Evolutionary conservation across 2,329 filamentous ascomycete genomes (phyloP).

Genomic region (Massarina eburnea): DNA sequence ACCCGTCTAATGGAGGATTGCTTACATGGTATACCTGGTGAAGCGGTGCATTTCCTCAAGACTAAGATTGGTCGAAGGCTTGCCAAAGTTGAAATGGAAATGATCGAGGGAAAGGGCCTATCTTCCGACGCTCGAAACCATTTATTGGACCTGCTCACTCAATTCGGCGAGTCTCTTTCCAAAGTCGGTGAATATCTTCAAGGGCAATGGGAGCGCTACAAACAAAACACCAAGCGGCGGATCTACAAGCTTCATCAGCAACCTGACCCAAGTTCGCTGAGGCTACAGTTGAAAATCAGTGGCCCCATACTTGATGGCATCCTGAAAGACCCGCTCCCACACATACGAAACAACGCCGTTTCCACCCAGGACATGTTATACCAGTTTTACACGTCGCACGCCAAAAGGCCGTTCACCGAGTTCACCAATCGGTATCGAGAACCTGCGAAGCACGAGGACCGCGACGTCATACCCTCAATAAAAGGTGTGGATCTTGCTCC

Average conservation of each 20-base stretch:
- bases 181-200: constrained; percentile 18
- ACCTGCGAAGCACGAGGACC: constrained; percentile 20
- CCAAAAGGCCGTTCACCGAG: too few relatives aligned
- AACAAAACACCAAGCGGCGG: constrained; percentile 29
- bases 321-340: too few relatives aligned
- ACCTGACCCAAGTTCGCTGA: constrained; percentile 26
- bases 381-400: too few relatives aligned
- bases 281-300: constrained; percentile 26
- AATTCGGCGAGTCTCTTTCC: constrained; percentile 17
- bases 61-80: constrained; percentile 61
- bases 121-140: neutral
- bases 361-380: too few relatives aligned
- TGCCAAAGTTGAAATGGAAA: constrained; percentile 57
- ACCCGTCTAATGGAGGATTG: constrained; percentile 50
- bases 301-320: too few relatives aligned
- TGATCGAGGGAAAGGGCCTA: neutral
- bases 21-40: constrained; percentile 28
- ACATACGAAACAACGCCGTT: too few relatives aligned
- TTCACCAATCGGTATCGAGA: constrained; percentile 10
- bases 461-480: too few relatives aligned
- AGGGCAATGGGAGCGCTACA: constrained; percentile 22
- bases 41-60: constrained; percentile 46
- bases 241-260: constrained; percentile 48
- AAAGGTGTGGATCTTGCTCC: too few relatives aligned
- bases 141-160: constrained; percentile 4